Evolutionary conservation across 2,329 filamentous ascomycete species (phyloP), one percentile per base, ranked within the genome.

Genomic region (Pseudogymnoascus sp.): DNA sequence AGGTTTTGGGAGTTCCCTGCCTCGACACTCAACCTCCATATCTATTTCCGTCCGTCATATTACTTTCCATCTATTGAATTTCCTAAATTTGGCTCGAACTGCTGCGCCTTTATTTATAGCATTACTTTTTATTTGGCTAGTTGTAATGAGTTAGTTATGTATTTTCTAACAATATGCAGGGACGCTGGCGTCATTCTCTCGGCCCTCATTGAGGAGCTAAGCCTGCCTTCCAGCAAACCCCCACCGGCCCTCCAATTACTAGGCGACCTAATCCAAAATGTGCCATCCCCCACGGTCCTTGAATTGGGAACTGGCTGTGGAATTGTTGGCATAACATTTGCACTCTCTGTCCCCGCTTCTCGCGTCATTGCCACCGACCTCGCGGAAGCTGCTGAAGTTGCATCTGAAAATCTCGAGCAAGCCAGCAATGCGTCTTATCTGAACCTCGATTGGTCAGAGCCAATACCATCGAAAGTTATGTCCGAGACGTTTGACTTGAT

Each of bases 261-360:
- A 1, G 50, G 16, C n/a, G 16, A 56, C 16, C 29, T 56, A 3
- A 21, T 56, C 10, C 33, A 56, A 33, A 21, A 19, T 16, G 50
- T 21, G 11, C 47, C 64, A 6, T 66, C 74, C 16, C 74, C 85
- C 3, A 77, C 79, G 61, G 77, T 84, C 33, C 74, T 91, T 16
- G 87, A 91, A 72, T 76, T 90, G 5, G 87, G 88, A 7, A 82
- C 83, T 31, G 88, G 87, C 0, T 88, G 86, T 71, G 87, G 87
- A 37, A 83, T 88, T 63, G 86, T 88, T 8, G 86, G 87, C 33
- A 81, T 89, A 59, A 79, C 81, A n/a, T 74, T 90, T 14, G 81
- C 84, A 2, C 62, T 53, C 5, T 37, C 56, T 16, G 64, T 66
- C 47, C 62, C 64, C 10, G 78, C 63, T 5, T 63, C 65, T 82